Conservation (phyloP, 345 rosid species). For the Aegle marmelos region DNA sequence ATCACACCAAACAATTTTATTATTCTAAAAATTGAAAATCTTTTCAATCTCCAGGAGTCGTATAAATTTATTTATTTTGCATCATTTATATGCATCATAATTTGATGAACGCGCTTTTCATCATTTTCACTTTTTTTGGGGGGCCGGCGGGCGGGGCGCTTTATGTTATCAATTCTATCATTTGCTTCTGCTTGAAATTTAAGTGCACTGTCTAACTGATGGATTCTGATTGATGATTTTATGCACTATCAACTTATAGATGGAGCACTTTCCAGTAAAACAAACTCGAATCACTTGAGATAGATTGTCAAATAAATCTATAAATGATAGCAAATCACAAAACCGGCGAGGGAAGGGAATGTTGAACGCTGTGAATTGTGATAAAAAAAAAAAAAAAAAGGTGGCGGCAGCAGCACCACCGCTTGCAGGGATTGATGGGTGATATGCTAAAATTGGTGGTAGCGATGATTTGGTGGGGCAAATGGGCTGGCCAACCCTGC, state of each 20-base stretch:
- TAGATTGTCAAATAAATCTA: too few species aligned
- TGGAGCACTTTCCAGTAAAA: background rate
- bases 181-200: background rate
- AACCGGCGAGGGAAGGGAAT: background rate
- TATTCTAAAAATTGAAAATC: too few species aligned
- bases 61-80: too few species aligned
- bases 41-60: too few species aligned
- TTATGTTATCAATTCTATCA: background rate
- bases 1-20: too few species aligned
- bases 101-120: background rate
- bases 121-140: background rate
- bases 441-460: too few species aligned
- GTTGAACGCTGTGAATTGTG: background rate
- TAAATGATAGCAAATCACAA: background rate
- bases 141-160: too few species aligned
- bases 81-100: conserved; percentile 12
- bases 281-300: background rate
- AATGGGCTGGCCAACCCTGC: background rate
- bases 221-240: background rate
- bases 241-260: background rate
- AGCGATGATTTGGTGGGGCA: too few species aligned
- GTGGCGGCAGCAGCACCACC: background rate
- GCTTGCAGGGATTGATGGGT: too few species aligned
- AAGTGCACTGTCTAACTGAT: background rate
- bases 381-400: background rate